Evolutionary conservation across 1,139 yeast species (phyloP).

Genomic region (Zygoascus meyerae): DNA sequence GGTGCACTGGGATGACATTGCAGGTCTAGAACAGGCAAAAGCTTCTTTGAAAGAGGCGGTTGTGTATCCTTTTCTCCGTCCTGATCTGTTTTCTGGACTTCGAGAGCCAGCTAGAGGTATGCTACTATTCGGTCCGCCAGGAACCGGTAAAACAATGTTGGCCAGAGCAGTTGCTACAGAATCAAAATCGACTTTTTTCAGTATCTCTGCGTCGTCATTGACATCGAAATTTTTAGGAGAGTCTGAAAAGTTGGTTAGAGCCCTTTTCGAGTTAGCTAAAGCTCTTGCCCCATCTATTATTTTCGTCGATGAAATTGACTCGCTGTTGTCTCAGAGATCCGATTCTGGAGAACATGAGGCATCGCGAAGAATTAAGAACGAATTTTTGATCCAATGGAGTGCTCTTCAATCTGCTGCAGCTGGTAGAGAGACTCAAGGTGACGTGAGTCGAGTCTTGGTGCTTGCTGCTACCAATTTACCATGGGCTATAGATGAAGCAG

Average conservation of each 20-base stretch:
- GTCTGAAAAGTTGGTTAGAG: constrained; percentile 87
- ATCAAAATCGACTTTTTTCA: constrained; percentile 87
- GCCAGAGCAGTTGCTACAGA: constrained; percentile 98
- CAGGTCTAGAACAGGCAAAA: constrained; percentile 88
- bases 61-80: constrained; percentile 90
- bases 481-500: constrained; percentile 98
- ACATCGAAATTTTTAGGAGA: constrained; percentile 89
- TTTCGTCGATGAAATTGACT: constrained; percentile 94
- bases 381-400: constrained; percentile 93
- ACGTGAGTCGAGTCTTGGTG: constrained; percentile 73
- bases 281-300: constrained; percentile 89
- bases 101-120: constrained; percentile 96
- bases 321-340: constrained; percentile 73
- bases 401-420: constrained; percentile 92
- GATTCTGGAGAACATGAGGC: constrained; percentile 89
- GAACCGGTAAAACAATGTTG: constrained; percentile 96
- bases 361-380: constrained; percentile 85
- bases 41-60: constrained; percentile 90
- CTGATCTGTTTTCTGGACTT: constrained; percentile 84
- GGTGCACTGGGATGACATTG: constrained; percentile 95
- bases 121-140: constrained; percentile 96
- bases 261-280: constrained; percentile 78
- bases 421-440: constrained; percentile 45
- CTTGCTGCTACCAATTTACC: constrained; percentile 96
- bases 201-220: constrained; percentile 85